Evolutionary conservation across 139 green algal species (phyloP).

Genomic region (Tetradesmus lagerheimii): DNA sequence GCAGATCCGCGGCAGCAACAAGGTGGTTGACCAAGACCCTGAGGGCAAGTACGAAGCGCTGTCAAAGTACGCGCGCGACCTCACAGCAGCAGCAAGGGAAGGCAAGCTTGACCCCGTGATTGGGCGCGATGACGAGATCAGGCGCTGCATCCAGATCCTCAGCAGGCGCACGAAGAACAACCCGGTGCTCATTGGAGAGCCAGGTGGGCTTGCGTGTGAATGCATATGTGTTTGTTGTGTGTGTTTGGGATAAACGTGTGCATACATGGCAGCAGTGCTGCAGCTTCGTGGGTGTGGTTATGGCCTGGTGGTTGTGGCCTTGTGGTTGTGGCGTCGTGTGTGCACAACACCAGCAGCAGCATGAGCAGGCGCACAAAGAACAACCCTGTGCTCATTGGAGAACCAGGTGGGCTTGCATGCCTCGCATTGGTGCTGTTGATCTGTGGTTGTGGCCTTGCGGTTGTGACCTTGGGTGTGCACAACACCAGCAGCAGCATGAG

Average conservation of each 20-base stretch:
- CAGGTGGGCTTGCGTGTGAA: constrained; percentile 50
- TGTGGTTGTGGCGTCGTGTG: too few relatives aligned
- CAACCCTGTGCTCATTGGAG: constrained; percentile 98
- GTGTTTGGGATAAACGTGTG: too few relatives aligned
- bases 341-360: too few relatives aligned
- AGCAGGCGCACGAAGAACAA: constrained; percentile 98
- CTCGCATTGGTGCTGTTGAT: too few relatives aligned
- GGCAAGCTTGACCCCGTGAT: constrained; percentile 92
- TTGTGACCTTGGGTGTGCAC: too few relatives aligned
- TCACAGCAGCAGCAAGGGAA: constrained; percentile 85
- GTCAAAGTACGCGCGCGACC: constrained; percentile 93
- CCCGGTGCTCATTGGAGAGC: constrained; percentile 97
- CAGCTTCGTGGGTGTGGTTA: too few relatives aligned
- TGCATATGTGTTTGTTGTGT: too few relatives aligned
- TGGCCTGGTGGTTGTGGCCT: too few relatives aligned
- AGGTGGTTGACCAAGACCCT: constrained; percentile 89
- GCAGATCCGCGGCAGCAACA: constrained; percentile 84
- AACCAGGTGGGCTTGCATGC: constrained; percentile 74
- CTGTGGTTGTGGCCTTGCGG: too few relatives aligned
- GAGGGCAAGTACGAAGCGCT: constrained; percentile 99
- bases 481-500: too few relatives aligned
- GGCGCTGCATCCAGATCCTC: constrained; percentile 89
- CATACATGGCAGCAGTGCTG: too few relatives aligned
- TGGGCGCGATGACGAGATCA: constrained; percentile 87
- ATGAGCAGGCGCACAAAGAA: constrained; percentile 98